Conservation (phyloP, 176 grass and related monocot genomes). For the Eleusine coracana region DNA sequence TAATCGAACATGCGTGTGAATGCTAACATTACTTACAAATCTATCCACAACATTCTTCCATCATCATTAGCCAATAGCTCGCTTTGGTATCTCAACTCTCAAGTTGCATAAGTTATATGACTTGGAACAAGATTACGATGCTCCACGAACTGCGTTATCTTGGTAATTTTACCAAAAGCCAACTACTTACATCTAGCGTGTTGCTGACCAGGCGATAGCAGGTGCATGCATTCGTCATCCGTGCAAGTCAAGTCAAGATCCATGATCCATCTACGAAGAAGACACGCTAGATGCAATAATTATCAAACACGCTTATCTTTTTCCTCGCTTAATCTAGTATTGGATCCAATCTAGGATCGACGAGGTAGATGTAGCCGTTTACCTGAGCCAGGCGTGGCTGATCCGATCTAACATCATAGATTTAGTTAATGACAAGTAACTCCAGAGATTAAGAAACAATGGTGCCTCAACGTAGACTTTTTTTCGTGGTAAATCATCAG, state of each 20-base stretch:
- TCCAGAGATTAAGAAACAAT: neutral
- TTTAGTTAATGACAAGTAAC: neutral
- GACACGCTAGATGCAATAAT: neutral
- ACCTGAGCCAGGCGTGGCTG: neutral
- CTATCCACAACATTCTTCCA: too few relatives aligned
- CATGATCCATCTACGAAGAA: neutral
- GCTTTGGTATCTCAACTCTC: too few relatives aligned
- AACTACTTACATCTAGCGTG: neutral
- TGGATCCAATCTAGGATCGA: neutral
- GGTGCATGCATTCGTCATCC: neutral
- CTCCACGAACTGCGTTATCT: too few relatives aligned
- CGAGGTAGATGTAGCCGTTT: neutral
- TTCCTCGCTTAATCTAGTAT: neutral
- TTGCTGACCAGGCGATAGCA: neutral
- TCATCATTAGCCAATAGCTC: too few relatives aligned
- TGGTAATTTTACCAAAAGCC: too few relatives aligned
- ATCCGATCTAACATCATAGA: neutral
- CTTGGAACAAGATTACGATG: too few relatives aligned
- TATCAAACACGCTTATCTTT: neutral
- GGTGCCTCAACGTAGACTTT: neutral
- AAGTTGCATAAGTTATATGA: too few relatives aligned
- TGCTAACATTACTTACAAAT: too few relatives aligned
- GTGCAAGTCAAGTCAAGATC: slow-evolving; percentile 38
- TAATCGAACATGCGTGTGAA: too few relatives aligned
- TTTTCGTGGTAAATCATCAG: neutral